Base-by-base conservation (phyloP, 768 basidiomycete species). In the Hemileccinum rubropunctum region DNA sequence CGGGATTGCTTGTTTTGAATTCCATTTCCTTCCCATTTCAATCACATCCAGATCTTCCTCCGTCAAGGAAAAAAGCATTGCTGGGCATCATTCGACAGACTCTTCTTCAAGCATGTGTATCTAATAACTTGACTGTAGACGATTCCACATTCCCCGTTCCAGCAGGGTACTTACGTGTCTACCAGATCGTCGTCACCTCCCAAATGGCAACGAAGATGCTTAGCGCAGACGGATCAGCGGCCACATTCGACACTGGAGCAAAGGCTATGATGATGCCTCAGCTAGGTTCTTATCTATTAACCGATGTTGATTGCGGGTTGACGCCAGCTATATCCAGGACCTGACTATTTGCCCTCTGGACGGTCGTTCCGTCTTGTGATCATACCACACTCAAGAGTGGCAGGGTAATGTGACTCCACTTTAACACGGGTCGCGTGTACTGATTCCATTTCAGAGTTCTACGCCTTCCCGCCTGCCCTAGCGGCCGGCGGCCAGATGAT, bases 1-100 rank as follows among this genome's bases (percentile, higher is more conserved):
- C 74, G 32, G 73, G 77, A 2, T 70, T 89, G 14, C 73, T 91
- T 11, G 78, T 87, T 23, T 65, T 90, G 39, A 82, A 79, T 60
- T 86, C 83, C 3, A 71, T 90, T 26, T 82, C 81, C 20, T 85
- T 81, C 58, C 80, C 81, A 2, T 84, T 90, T 52, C 85, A 88
- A 62, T 65, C 71, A 12, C 61, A 70, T 17, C 62, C 76, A 2
- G 62, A 71, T 35, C 57, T 84, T 27, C 60, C 65, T 11, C 56
- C 57, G 10, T 60, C 71, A 11, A 72, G 68, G 42, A 77, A 69
- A 60, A 73, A 62, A 27, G 66, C 66, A 11, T 61, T 82, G 37
- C 63, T 87, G 6, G 78, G 79, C 15, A 70, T 65, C 42, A 68
- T 86, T 18, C 83, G 80, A 58, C 75, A 80, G 59, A 62, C 59